phyloP scores from a whole-genome alignment of 73 alveolate genomes.

The Paramecium sonneborni region DNA sequence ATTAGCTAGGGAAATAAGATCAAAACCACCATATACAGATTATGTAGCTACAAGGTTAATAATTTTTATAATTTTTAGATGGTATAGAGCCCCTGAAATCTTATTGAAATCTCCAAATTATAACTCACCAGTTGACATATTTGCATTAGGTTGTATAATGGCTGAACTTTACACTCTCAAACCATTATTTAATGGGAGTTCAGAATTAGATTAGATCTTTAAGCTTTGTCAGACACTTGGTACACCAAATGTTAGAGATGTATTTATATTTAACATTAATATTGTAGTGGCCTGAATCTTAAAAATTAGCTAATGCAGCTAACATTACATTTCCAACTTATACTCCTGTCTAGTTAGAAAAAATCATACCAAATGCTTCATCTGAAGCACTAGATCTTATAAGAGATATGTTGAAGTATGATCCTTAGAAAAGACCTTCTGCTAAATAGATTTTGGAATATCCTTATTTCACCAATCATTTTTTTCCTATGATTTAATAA shows the following conservation, averaged over 20 bases:
- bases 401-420: conserved; percentile 89
- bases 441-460: conserved; percentile 89
- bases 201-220: conserved; percentile 90
- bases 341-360: conserved; percentile 80
- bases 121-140: conserved; percentile 96
- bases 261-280: neutral
- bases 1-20: conserved; percentile 95
- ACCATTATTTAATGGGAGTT: conserved; percentile 96
- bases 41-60: conserved; percentile 88
- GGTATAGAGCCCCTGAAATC: conserved; percentile 99
- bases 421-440: conserved; percentile 94
- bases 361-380: conserved; percentile 92
- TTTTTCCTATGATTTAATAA: neutral
- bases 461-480: conserved; percentile 85
- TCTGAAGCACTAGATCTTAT: conserved; percentile 94
- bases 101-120: conserved; percentile 86
- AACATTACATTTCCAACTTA: conserved; percentile 92
- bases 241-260: conserved; percentile 82
- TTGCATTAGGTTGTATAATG: conserved; percentile 97
- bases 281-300: conserved; percentile 96
- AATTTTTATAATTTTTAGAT: conserved; percentile 64
- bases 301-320: conserved; percentile 85
- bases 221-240: conserved; percentile 95
- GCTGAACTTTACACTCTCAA: conserved; percentile 95
- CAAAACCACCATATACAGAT: conserved; percentile 97